Conservation (phyloP, 2,329 filamentous ascomycete genomes). For the Aspergillus aculeatus region DNA sequence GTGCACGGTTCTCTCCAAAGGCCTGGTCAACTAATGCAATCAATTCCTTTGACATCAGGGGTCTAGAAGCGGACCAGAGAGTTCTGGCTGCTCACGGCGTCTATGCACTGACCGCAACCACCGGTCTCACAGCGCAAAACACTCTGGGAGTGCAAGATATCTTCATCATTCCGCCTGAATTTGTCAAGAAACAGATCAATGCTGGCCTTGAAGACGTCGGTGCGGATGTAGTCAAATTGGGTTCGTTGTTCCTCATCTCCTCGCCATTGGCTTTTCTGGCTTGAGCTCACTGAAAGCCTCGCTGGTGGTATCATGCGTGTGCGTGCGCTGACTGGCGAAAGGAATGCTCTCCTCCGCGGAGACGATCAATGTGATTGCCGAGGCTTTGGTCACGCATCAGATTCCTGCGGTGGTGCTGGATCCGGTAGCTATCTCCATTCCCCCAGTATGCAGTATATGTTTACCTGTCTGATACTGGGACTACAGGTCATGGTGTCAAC, state of each 20-base stretch:
- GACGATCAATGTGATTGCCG: constrained; percentile 67
- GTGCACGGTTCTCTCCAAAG: constrained; percentile 7
- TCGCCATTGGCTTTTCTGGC: background rate
- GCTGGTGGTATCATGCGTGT: background rate
- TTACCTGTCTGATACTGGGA: background rate
- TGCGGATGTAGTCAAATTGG: constrained; percentile 87
- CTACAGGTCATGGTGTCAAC: constrained; percentile 76
- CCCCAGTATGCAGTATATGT: background rate
- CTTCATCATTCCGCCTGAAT: constrained; percentile 72
- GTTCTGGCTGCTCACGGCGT: constrained; percentile 87
- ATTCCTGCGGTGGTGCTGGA: constrained; percentile 67
- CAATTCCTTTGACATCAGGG: constrained; percentile 53
- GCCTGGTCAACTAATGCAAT: constrained; percentile 15
- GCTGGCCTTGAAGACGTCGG: constrained; percentile 80
- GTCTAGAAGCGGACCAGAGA: constrained; percentile 93
- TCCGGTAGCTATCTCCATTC: constrained; percentile 57
- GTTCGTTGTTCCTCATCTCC: constrained; percentile 47
- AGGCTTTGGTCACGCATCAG: constrained; percentile 59
- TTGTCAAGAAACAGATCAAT: constrained; percentile 82
- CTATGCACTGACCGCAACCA: constrained; percentile 95
- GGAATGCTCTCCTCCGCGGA: constrained; percentile 78
- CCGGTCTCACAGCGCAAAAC: constrained; percentile 94
- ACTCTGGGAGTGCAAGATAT: constrained; percentile 80
- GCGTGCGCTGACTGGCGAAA: constrained; percentile 34
- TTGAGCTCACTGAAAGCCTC: background rate